Evolutionary conservation across 176 grass and related monocot genomes (phyloP).

Genomic region (Elaeis guineensis): DNA sequence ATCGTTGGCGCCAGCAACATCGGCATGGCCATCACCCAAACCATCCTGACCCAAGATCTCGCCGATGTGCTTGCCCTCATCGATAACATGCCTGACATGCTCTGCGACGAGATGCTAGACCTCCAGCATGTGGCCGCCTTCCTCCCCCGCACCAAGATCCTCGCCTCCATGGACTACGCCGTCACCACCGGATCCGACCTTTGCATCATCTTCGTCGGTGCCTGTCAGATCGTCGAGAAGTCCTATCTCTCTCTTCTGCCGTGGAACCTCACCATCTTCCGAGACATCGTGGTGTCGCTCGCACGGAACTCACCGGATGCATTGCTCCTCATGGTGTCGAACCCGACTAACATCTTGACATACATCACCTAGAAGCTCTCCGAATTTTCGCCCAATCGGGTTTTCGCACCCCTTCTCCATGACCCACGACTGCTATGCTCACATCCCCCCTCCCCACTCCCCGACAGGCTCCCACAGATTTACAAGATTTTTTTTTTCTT

Average conservation of each 20-base stretch:
- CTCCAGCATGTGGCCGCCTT: conserved; percentile 3
- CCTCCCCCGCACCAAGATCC: conserved; percentile 2
- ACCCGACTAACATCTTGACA: conserved; percentile 4
- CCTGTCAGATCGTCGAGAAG: neutral
- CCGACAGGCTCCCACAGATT: too few relatives aligned
- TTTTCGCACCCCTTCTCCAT: too few relatives aligned
- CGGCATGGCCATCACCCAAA: conserved; percentile 8
- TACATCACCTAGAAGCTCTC: conserved; percentile 15
- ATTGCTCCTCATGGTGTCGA: conserved; percentile 2
- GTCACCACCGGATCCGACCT: neutral
- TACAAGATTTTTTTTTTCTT: too few relatives aligned
- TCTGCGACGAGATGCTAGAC: neutral
- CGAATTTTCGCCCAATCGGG: conserved; percentile 2
- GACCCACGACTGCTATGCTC: too few relatives aligned
- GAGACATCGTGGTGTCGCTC: conserved; percentile 1
- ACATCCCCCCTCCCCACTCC: too few relatives aligned
- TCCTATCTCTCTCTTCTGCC: neutral
- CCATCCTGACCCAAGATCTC: conserved; percentile 1
- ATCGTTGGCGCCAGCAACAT: neutral
- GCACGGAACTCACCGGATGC: neutral
- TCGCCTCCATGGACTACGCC: neutral
- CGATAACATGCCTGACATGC: neutral
- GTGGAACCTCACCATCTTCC: conserved; percentile 2
- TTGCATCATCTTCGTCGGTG: conserved; percentile 6
- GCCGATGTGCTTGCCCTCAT: conserved; percentile 1